Evolutionary conservation across 257 asterid species (phyloP).

Genomic region (Misopates orontium): DNA sequence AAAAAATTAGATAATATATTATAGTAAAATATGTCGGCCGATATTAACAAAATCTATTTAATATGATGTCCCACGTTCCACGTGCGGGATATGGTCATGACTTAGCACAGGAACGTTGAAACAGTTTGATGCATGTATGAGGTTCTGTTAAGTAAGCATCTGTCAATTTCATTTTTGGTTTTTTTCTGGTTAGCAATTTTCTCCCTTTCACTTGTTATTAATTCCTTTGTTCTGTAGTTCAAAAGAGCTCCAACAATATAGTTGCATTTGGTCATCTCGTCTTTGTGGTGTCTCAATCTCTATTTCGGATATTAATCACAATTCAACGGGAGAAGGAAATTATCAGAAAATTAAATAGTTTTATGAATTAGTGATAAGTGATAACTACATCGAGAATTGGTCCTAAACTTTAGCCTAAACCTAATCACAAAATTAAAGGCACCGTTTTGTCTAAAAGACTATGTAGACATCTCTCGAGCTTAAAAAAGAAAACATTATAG

Average conservation of each 20-base stretch:
- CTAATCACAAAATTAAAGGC: too few species aligned
- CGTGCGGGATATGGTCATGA: slow-evolving; percentile 10
- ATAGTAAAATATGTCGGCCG: neutral
- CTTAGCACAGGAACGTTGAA: slow-evolving; percentile 7
- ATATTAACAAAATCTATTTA: neutral
- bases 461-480: too few species aligned
- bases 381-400: too few species aligned
- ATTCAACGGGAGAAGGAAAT: neutral
- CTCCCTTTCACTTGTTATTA: neutral
- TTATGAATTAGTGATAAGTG: too few species aligned
- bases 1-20: neutral
- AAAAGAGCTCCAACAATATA: too few species aligned
- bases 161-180: neutral
- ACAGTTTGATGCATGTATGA: neutral
- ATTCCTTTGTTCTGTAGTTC: neutral
- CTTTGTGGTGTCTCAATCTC: neutral
- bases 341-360: too few species aligned
- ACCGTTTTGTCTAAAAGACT: too few species aligned
- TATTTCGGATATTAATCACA: neutral
- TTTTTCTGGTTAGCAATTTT: neutral
- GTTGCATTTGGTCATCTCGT: neutral
- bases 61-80: neutral
- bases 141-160: neutral
- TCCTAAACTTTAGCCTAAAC: too few species aligned
- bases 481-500: neutral